phyloP scores from a whole-genome alignment of 2,329 filamentous ascomycete genomes.

The Elsinoe batatas region DNA sequence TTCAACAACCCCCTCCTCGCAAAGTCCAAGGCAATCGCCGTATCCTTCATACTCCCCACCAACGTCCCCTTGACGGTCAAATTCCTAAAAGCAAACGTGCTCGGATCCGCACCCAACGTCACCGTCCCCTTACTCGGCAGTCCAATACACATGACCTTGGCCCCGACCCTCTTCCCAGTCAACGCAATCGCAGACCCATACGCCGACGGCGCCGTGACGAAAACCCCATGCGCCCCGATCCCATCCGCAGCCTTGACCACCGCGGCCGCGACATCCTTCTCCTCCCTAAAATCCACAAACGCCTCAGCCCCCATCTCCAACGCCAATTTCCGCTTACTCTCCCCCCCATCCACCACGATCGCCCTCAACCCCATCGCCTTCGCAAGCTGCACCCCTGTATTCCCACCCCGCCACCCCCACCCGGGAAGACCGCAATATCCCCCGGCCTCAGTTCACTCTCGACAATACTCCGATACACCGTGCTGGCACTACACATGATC shows the following conservation, averaged over 20 bases:
- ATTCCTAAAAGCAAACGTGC: conserved; percentile 28
- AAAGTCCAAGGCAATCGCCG: conserved; percentile 39
- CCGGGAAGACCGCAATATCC: conserved; percentile 47
- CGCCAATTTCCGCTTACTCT: conserved; percentile 37
- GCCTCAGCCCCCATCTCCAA: conserved; percentile 44
- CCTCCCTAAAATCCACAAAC: conserved; percentile 46
- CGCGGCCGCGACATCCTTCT: conserved; percentile 30
- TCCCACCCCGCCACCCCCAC: conserved; percentile 48
- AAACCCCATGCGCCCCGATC: conserved; percentile 37
- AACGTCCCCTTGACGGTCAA: conserved; percentile 30
- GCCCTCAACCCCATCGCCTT: conserved; percentile 47
- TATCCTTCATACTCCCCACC: conserved; percentile 40
- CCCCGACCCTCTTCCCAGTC: conserved; percentile 39
- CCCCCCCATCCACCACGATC: conserved; percentile 46
- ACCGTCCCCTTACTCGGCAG: conserved; percentile 29
- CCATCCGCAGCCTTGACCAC: conserved; percentile 40
- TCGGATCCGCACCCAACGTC: conserved; percentile 27
- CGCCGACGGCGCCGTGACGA: conserved; percentile 30
- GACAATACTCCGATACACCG: conserved; percentile 48
- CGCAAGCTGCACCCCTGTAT: conserved; percentile 47
- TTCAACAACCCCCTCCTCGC: conserved; percentile 41
- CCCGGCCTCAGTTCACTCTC: conserved; percentile 42
- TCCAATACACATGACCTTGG: conserved; percentile 42
- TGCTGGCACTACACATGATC: conserved; percentile 50
- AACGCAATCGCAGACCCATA: conserved; percentile 34